Base-by-base conservation (phyloP, 1,284 basidiomycete genomes). In the Irpex lacteus region DNA sequence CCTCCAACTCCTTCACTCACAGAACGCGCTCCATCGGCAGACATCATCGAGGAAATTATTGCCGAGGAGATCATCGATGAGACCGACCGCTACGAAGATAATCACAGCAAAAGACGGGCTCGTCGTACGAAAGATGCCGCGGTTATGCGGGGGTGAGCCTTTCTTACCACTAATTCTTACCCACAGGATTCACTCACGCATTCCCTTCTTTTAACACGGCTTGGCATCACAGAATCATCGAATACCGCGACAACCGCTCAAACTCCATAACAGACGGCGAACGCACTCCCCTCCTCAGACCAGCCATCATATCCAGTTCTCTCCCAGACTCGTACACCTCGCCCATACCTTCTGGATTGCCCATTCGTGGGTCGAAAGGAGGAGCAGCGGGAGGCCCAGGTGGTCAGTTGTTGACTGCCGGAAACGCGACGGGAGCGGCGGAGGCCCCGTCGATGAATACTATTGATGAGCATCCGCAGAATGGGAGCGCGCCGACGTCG, bases 1-100 rank as follows among this genome's bases (percentile, higher is more conserved):
- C n/a, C n/a, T n/a, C n/a, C n/a, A n/a, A n/a, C n/a, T n/a, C 40
- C 11, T 44, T 44, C 40, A 2, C 15, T 44, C 15, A 44, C 40
- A 11, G 40, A 44, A 44, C 15, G 38, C 4, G 38, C 15, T 26
- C 8, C 8, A 40, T 53, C 11, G 32, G 1, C 64, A 88, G 89
- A 91, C 70, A 85, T 91, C 67, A 91, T 91, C 65, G 90, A 91
- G 82, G 94, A 96, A 81, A 94, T 95, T 68, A 91, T 95, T 19
- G 88, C 89, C 0, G 92, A 92, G 75, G 94, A 96, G 76, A 94
- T 94, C 60, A 88, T 96, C 47, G 94, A 96, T 72, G 94, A 96
- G 76, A 96, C 94, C 3, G 94, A 97, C 77, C 83, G 88, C 19
- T 95, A 91, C 70, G 88, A 92, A 68, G 93, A 95, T 70, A 96